A percentile compares a stretch with the other conserved stretches of the same genome.
These are phyloP conservation scores for Shiraia sp. DNA, from an alignment of 2,329 filamentous ascomycete genomes.

Conservation along the genomic window DNA sequence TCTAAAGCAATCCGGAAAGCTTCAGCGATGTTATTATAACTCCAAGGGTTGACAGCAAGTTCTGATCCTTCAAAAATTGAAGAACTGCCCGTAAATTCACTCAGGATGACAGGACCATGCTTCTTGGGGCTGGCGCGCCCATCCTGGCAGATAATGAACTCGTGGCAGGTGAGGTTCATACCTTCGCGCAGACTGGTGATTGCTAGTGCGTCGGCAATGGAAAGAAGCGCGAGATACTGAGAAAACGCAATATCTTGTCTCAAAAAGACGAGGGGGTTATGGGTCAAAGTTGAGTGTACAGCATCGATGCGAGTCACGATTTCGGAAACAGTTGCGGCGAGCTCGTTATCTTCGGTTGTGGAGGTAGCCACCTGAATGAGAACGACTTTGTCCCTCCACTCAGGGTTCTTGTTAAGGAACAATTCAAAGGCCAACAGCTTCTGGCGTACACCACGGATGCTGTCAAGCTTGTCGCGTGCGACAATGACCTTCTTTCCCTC, in stretches of 20 bases:
- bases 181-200: constrained; percentile 94
- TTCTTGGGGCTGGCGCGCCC: constrained; percentile 73
- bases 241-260: constrained; percentile 93
- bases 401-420: constrained; percentile 90
- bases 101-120: constrained; percentile 86
- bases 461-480: constrained; percentile 90
- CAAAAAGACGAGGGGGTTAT: constrained; percentile 90
- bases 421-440: constrained; percentile 91
- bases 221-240: constrained; percentile 89
- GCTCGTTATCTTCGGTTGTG: constrained; percentile 82
- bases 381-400: constrained; percentile 85
- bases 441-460: constrained; percentile 87
- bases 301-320: constrained; percentile 96
- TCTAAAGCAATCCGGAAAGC: constrained; percentile 83
- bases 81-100: constrained; percentile 91
- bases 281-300: constrained; percentile 84
- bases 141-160: constrained; percentile 92
- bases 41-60: constrained; percentile 91
- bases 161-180: constrained; percentile 95
- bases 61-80: constrained; percentile 81
- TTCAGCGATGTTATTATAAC: constrained; percentile 84
- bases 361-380: constrained; percentile 93
- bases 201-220: constrained; percentile 88
- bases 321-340: constrained; percentile 86
- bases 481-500: constrained; percentile 89